These are phyloP conservation scores for Lithohypha guttulata DNA, from an alignment of 2,329 filamentous ascomycete genomes.

Conservation along the genomic window DNA sequence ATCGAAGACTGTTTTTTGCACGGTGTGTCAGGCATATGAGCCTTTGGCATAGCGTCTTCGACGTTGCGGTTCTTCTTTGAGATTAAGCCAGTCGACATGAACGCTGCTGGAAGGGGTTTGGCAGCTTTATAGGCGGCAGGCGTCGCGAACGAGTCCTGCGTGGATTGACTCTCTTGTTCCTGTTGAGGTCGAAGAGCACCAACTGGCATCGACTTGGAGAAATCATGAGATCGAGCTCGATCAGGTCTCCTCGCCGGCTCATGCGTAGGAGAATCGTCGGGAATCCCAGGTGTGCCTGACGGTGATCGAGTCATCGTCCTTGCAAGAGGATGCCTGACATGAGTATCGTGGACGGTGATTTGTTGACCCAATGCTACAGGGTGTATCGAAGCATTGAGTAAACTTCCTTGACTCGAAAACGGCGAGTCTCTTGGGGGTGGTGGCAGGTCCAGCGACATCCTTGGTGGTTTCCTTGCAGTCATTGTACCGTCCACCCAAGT, in stretches of 20 bases:
- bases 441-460: slow-evolving; percentile 67
- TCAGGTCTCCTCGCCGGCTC: slow-evolving; percentile 46
- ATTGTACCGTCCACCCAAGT: slow-evolving; percentile 36
- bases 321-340: slow-evolving; percentile 64
- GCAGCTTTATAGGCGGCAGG: slow-evolving; percentile 66
- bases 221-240: slow-evolving; percentile 21
- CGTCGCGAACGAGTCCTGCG: slow-evolving; percentile 54
- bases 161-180: slow-evolving; percentile 39
- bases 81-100: slow-evolving; percentile 87
- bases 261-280: slow-evolving; percentile 61
- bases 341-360: slow-evolving; percentile 25
- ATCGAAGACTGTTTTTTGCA: slow-evolving; percentile 74
- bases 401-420: slow-evolving; percentile 46
- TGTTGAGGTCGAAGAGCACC: slow-evolving; percentile 47
- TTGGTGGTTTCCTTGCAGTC: slow-evolving; percentile 51
- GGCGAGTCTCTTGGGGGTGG: slow-evolving; percentile 54
- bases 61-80: slow-evolving; percentile 85
- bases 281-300: slow-evolving; percentile 53
- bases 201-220: slow-evolving; percentile 62
- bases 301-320: slow-evolving; percentile 80
- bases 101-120: slow-evolving; percentile 69
- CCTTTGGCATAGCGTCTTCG: slow-evolving; percentile 55
- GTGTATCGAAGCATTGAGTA: slow-evolving; percentile 46
- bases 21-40: slow-evolving; percentile 81
- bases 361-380: slow-evolving; percentile 32